Evolutionary conservation across 306 rosid genomes (phyloP).

Genomic region (Gastrolobium bilobum): DNA sequence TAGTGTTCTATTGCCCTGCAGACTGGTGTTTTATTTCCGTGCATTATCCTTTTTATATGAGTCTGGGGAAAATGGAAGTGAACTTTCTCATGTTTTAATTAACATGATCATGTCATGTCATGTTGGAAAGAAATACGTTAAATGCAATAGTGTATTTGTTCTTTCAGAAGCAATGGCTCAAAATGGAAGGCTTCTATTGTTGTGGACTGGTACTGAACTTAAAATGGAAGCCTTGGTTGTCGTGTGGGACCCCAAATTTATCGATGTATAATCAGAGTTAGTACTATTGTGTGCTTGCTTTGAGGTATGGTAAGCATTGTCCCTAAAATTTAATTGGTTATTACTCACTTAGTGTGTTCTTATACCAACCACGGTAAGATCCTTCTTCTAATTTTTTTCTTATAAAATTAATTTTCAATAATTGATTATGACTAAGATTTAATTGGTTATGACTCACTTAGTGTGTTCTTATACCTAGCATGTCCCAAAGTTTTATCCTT

Average conservation of each 20-base stretch:
- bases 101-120: too few species aligned
- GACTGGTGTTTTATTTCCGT: background rate
- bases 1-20: constrained; percentile 2
- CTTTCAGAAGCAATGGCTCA: constrained; percentile 47
- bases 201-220: constrained; percentile 39
- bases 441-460: too few species aligned
- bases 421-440: too few species aligned
- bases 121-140: constrained; percentile 35
- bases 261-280: constrained; percentile 18
- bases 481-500: background rate
- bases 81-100: too few species aligned
- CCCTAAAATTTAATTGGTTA: constrained; percentile 41
- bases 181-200: constrained; percentile 46
- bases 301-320: constrained; percentile 21
- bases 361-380: too few species aligned
- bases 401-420: too few species aligned
- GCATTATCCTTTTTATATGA: too few species aligned
- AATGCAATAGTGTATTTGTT: constrained; percentile 29
- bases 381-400: too few species aligned
- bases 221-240: constrained; percentile 47
- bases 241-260: constrained; percentile 45
- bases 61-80: too few species aligned
- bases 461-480: too few species aligned
- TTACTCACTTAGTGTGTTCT: constrained; percentile 29
- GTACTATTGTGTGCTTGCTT: constrained; percentile 37